phyloP scores from a whole-genome alignment of 768 basidiomycete genomes.

The Botryobasidium botryosum region DNA sequence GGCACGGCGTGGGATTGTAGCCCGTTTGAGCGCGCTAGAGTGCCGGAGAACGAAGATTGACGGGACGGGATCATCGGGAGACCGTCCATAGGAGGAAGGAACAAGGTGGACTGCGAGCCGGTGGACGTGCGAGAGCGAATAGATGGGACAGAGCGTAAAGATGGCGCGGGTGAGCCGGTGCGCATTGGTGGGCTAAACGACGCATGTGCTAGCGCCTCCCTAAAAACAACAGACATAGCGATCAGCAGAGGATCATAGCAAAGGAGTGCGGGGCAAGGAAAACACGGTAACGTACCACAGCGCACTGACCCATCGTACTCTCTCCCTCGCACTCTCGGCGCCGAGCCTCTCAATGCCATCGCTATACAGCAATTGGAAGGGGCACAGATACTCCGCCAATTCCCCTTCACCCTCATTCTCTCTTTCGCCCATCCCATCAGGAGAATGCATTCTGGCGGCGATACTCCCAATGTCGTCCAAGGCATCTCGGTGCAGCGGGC shows the following conservation, averaged over 20 bases:
- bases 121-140: slow-evolving; percentile 26
- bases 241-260: neutral
- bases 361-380: slow-evolving; percentile 78
- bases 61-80: slow-evolving; percentile 10
- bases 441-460: slow-evolving; percentile 45
- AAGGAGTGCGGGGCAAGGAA: neutral
- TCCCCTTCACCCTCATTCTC: slow-evolving; percentile 23
- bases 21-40: slow-evolving; percentile 16
- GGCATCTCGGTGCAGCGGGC: slow-evolving; percentile 63
- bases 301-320: slow-evolving; percentile 82
- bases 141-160: slow-evolving; percentile 33
- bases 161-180: slow-evolving; percentile 25
- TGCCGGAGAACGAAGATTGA: slow-evolving; percentile 19
- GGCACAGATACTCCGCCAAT: slow-evolving; percentile 60
- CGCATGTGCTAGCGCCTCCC: slow-evolving; percentile 64
- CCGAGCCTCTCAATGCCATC: slow-evolving; percentile 82
- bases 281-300: slow-evolving; percentile 44
- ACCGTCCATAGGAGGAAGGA: slow-evolving; percentile 6
- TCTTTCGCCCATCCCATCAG: slow-evolving; percentile 13
- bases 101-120: slow-evolving; percentile 8
- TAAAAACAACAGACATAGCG: slow-evolving; percentile 17
- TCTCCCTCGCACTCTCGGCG: slow-evolving; percentile 72
- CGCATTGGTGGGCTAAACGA: neutral
- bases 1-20: slow-evolving; percentile 2
- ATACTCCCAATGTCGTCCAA: slow-evolving; percentile 75